phyloP scores from a whole-genome alignment of 345 rosid species.

The Lepidium africanum region DNA sequence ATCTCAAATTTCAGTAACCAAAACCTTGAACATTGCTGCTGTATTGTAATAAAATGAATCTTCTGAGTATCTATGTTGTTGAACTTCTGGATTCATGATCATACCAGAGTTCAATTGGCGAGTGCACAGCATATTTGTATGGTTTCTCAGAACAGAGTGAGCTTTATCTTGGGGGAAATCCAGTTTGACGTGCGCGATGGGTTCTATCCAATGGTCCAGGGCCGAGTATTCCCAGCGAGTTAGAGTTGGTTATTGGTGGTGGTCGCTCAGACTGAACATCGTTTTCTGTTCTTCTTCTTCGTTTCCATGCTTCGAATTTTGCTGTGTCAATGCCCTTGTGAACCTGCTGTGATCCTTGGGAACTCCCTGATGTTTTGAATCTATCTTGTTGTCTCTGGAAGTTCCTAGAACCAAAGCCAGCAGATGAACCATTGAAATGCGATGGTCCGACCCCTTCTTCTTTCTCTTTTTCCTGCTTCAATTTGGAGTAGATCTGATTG shows the following conservation, averaged over 20 bases:
- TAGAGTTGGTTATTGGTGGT: constrained; percentile 51
- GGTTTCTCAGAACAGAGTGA: constrained; percentile 25
- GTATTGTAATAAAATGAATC: not conserved
- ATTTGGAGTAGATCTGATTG: constrained; percentile 84
- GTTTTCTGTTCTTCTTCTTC: constrained; percentile 64
- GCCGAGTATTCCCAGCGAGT: constrained; percentile 87
- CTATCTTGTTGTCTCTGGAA: constrained; percentile 46
- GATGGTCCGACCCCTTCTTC: constrained; percentile 74
- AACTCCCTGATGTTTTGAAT: constrained; percentile 32
- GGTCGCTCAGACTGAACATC: constrained; percentile 27
- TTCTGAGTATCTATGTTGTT: constrained; percentile 11
- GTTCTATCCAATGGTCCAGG: constrained; percentile 84
- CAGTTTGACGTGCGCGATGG: constrained; percentile 48
- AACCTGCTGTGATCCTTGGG: constrained; percentile 44
- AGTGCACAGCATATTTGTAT: not conserved
- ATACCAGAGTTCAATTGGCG: constrained; percentile 1
- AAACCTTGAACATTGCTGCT: constrained; percentile 10
- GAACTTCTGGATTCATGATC: constrained; percentile 2
- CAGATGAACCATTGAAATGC: constrained; percentile 46
- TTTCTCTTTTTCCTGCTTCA: constrained; percentile 69
- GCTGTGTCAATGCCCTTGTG: constrained; percentile 60
- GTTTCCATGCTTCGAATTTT: constrained; percentile 89
- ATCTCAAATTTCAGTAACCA: constrained; percentile 13
- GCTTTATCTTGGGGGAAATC: constrained; percentile 57
- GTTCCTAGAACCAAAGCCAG: constrained; percentile 36